These are phyloP conservation scores for Podospora pseudocomata DNA, from an alignment of 495 filamentous ascomycete genomes.

Conservation along the genomic window DNA sequence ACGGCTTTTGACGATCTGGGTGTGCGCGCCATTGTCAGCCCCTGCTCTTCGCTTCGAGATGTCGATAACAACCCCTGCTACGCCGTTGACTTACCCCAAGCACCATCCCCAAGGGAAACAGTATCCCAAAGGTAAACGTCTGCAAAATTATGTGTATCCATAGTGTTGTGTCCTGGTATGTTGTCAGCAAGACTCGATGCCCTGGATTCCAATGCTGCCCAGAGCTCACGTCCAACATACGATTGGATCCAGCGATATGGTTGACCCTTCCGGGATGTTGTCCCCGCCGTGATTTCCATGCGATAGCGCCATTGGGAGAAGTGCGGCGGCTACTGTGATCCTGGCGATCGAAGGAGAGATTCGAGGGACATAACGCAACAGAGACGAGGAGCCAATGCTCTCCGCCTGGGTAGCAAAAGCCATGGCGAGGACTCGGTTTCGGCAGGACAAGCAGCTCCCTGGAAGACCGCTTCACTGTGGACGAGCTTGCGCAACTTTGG, in stretches of 20 bases:
- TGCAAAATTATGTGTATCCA: slow-evolving; percentile 95
- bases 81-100: slow-evolving; percentile 64
- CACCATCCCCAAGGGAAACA: slow-evolving; percentile 95
- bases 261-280: slow-evolving; percentile 70
- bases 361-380: slow-evolving; percentile 13
- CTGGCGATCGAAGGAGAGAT: slow-evolving; percentile 14
- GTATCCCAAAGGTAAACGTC: slow-evolving; percentile 77
- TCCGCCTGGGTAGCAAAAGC: slow-evolving; percentile 7
- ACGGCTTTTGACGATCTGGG: slow-evolving; percentile 77
- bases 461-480: background rate
- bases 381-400: slow-evolving; percentile 9
- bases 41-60: background rate
- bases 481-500: background rate
- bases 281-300: slow-evolving; percentile 71
- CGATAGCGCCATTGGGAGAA: slow-evolving; percentile 45
- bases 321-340: slow-evolving; percentile 21
- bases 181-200: slow-evolving; percentile 19
- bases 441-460: slow-evolving; percentile 11
- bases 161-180: slow-evolving; percentile 68
- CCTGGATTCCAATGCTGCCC: slow-evolving; percentile 1
- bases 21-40: slow-evolving; percentile 9
- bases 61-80: background rate
- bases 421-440: slow-evolving; percentile 26
- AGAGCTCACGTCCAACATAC: slow-evolving; percentile 49
- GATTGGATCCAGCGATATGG: slow-evolving; percentile 78